These are phyloP conservation scores for Saturnispora ahearnii DNA, from an alignment of 805 yeast genomes.

Conservation along the genomic window DNA sequence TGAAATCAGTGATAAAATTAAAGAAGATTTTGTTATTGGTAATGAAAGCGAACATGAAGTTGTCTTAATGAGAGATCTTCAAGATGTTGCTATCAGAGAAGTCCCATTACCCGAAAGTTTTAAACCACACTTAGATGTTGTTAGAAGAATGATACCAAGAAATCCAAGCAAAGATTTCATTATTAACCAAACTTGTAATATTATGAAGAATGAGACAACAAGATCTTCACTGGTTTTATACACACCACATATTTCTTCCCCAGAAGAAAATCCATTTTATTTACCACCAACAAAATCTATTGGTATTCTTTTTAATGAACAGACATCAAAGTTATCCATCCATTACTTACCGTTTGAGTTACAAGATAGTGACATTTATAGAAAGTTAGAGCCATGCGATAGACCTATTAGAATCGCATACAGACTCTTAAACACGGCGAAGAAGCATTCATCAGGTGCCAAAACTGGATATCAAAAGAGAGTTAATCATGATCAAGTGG, in stretches of 20 bases:
- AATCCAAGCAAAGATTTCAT: slow-evolving; percentile 79
- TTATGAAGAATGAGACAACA: slow-evolving; percentile 29
- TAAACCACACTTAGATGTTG: slow-evolving; percentile 41
- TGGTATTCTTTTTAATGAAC: slow-evolving; percentile 47
- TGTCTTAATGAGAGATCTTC: slow-evolving; percentile 24
- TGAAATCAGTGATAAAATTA: slow-evolving; percentile 24
- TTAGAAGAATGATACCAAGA: slow-evolving; percentile 85
- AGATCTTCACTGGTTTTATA: slow-evolving; percentile 55
- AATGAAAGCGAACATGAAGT: slow-evolving; percentile 13
- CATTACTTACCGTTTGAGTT: slow-evolving; percentile 62
- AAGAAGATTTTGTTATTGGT: slow-evolving; percentile 26
- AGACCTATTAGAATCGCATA: slow-evolving; percentile 76
- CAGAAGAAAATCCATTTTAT: slow-evolving; percentile 72
- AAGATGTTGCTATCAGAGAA: slow-evolving; percentile 34
- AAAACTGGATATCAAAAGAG: slow-evolving; percentile 79
- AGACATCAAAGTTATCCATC: slow-evolving; percentile 44
- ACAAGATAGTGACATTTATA: slow-evolving; percentile 21
- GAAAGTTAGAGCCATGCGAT: slow-evolving; percentile 35
- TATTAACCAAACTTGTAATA: slow-evolving; percentile 75
- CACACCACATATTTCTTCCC: slow-evolving; percentile 58
- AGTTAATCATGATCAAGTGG: slow-evolving; percentile 81
- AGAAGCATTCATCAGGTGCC: slow-evolving; percentile 76
- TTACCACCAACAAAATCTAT: slow-evolving; percentile 80
- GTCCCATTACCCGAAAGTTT: slow-evolving; percentile 26
- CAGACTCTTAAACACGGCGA: slow-evolving; percentile 68